Base-by-base conservation (phyloP, 2,329 filamentous ascomycete genomes). In the Gliomastix tumulicola region DNA sequence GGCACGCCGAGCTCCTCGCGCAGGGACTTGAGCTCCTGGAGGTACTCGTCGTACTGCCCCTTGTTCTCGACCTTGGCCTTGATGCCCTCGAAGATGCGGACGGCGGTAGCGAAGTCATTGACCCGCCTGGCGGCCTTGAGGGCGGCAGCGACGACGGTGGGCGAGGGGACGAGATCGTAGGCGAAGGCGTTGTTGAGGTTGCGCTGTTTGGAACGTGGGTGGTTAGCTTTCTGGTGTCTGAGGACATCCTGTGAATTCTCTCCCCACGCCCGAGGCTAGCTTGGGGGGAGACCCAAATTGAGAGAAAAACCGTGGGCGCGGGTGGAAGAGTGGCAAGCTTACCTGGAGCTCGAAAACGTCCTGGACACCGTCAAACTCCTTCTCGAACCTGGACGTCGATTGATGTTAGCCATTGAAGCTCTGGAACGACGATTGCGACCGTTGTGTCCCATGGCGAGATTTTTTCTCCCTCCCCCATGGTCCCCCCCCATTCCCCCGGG, bases 341-440 rank as follows among this genome's bases (percentile, higher is more conserved):
- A 95, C 89, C 88, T 96, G 89, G 60, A 98, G 88, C 82, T 98
- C 92, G 67, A 98, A 98, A 60, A 97, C 90, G 72, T 98, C 92
- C 71, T 97, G 88, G 49, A 98, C 92, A 59, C 71, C 69, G 46
- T 98, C 90, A 61, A 98, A 98, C 72, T 98, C 92, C 80, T 96
- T 96, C 79, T 98, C 92, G 62, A 94, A 98, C 73, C 92, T 98
- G 62, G 57, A 37, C 25, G 34, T 38, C 37, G 36, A 38, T 36
- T 35, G 35, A 31, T 31, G 45, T 56, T 43, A 54, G 54, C 50
- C 45, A 55, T 56, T 55, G 53, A 42, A 28, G 21, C 12, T 12
- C 11, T 27, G 8, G 6, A 21, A 6, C 12, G 13, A n/a, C 17
- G 6, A 18, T 35, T 32, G 25, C 15, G 32, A 28, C 15, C 32